Percentiles rank a stretch among this genome's conserved stretches.
These are phyloP conservation scores for Cercophora sp. DNA, from an alignment of 495 filamentous ascomycete species.

Conservation along the genomic window DNA sequence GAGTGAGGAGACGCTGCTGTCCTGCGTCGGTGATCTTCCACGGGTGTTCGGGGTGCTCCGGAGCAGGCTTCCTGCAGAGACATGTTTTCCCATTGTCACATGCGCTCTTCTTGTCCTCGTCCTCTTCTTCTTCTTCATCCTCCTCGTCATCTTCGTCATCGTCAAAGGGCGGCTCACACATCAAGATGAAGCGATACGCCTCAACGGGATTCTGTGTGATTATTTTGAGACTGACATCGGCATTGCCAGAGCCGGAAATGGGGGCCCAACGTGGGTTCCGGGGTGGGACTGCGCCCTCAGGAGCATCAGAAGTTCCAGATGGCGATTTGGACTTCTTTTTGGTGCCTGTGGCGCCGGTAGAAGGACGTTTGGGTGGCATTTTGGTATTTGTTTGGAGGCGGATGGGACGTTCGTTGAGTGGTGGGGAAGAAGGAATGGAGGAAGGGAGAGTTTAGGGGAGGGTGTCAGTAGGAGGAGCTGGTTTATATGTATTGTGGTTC, in stretches of 20 bases:
- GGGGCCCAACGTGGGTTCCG: conserved; percentile 6
- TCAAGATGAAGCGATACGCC: conserved; percentile 29
- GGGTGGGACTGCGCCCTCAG: not conserved
- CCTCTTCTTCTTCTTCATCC: conserved; percentile 12
- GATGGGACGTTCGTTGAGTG: not conserved
- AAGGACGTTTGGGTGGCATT: conserved; percentile 8
- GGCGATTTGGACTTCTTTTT: not conserved
- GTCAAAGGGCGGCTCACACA: conserved; percentile 28
- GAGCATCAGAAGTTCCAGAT: not conserved
- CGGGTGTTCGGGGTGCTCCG: conserved; percentile 38
- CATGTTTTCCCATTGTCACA: conserved; percentile 32
- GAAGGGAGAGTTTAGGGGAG: not conserved
- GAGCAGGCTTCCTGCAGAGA: conserved; percentile 34
- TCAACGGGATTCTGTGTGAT: conserved; percentile 21
- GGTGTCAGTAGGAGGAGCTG: not conserved
- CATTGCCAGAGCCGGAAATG: conserved; percentile 40
- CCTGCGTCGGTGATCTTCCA: conserved; percentile 38
- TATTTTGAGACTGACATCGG: conserved; percentile 28
- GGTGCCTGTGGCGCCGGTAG: not conserved
- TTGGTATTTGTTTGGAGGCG: not conserved
- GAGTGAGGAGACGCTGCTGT: conserved; percentile 20
- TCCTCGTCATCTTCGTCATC: conserved; percentile 21
- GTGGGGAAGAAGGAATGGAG: not conserved
- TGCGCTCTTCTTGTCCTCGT: conserved; percentile 8
- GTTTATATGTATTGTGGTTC: too few relatives aligned